Percentiles rank a stretch among this genome's conserved stretches.
Evolutionary conservation across 768 basidiomycete genomes (phyloP).

Genomic region (Tylopilus sp.): DNA sequence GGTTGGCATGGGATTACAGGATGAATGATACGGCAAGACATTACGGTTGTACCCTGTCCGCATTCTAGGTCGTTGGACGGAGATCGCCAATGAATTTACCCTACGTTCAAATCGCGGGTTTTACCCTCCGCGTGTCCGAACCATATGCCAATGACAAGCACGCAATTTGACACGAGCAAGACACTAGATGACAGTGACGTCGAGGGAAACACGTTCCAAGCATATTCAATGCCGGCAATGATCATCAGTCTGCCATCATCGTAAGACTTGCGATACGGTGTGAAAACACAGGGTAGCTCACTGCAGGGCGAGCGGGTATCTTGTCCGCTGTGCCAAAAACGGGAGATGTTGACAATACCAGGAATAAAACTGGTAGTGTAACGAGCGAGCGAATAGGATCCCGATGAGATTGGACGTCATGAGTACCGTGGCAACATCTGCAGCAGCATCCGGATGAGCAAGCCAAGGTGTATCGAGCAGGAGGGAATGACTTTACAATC

Average conservation of each 20-base stretch:
- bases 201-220: conserved; percentile 88
- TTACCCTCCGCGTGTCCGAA: conserved; percentile 44
- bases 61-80: not conserved
- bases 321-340: conserved; percentile 73
- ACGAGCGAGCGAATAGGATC: conserved; percentile 85
- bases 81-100: not conserved
- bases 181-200: conserved; percentile 61
- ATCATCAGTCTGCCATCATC: conserved; percentile 49
- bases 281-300: conserved; percentile 32
- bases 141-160: conserved; percentile 55
- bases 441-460: conserved; percentile 11
- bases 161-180: conserved; percentile 48
- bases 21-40: conserved; percentile 8
- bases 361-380: conserved; percentile 98
- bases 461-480: not conserved
- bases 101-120: conserved; percentile 1
- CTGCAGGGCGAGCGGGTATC: conserved; percentile 61
- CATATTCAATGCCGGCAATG: conserved; percentile 67
- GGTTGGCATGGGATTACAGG: conserved; percentile 59
- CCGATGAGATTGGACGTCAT: conserved; percentile 93
- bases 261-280: conserved; percentile 2
- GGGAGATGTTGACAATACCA: conserved; percentile 96
- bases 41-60: not conserved
- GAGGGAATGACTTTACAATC: conserved; percentile 53
- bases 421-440: conserved; percentile 77